phyloP scores from a whole-genome alignment of 2,329 filamentous ascomycete genomes.

The Beauveria bassiana region DNA sequence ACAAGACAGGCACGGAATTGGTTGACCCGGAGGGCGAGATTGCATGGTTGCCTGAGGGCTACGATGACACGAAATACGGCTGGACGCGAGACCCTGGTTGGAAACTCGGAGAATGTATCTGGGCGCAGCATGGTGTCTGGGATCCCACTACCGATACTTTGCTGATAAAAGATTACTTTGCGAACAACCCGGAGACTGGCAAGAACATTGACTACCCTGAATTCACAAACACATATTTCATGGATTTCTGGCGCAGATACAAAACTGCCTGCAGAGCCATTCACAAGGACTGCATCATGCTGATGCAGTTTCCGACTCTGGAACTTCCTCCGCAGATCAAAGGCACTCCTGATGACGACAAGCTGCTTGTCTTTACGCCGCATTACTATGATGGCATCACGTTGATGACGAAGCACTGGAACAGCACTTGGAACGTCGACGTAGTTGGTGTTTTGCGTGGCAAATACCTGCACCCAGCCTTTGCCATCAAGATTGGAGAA shows the following conservation, averaged over 20 bases:
- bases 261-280: conserved; percentile 64
- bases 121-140: conserved; percentile 97
- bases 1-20: conserved; percentile 74
- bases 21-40: conserved; percentile 81
- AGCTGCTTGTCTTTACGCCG: conserved; percentile 82
- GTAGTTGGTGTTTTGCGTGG: conserved; percentile 87
- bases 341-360: conserved; percentile 80
- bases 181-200: conserved; percentile 66
- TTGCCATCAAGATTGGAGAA: conserved; percentile 89
- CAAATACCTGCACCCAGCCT: conserved; percentile 78
- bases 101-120: conserved; percentile 90
- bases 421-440: conserved; percentile 93
- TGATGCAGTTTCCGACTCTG: conserved; percentile 86
- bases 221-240: conserved; percentile 87
- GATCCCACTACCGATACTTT: conserved; percentile 71
- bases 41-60: conserved; percentile 76
- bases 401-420: conserved; percentile 98
- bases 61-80: conserved; percentile 81
- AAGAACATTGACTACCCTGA: conserved; percentile 69
- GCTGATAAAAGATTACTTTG: conserved; percentile 81
- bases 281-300: conserved; percentile 75
- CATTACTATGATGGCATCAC: conserved; percentile 98
- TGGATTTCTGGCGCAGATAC: conserved; percentile 76
- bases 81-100: conserved; percentile 83
- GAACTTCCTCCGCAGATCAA: conserved; percentile 87